Conservation (phyloP, 306 rosid genomes). For the Quercus cerris region DNA sequence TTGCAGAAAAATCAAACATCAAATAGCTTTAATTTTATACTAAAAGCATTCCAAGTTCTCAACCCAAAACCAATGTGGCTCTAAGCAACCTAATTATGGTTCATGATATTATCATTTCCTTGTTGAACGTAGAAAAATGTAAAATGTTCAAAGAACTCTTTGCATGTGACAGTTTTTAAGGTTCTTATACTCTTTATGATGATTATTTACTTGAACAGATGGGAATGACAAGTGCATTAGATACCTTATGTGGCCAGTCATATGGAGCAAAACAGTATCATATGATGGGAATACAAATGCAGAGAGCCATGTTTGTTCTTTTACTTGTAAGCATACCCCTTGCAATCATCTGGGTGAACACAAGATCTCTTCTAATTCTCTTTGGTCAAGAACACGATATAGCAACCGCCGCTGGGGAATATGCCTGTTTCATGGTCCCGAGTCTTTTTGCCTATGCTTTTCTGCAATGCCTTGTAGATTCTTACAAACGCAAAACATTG, state of each 20-base stretch:
- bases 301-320: conserved; percentile 56
- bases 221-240: conserved; percentile 75
- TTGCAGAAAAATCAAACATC: no score
- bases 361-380: conserved; percentile 37
- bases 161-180: not conserved
- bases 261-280: conserved; percentile 66
- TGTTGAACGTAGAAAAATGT: not conserved
- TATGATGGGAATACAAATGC: conserved; percentile 60
- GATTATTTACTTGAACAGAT: conserved; percentile 26
- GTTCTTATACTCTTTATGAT: not conserved
- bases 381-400: conserved; percentile 52
- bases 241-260: conserved; percentile 79
- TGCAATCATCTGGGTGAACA: conserved; percentile 45
- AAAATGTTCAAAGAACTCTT: not conserved
- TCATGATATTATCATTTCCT: not conserved
- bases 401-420: conserved; percentile 50
- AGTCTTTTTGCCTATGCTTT: conserved; percentile 53
- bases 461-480: conserved; percentile 61
- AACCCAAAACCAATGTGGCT: not conserved
- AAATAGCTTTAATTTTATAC: not conserved
- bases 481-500: conserved; percentile 64
- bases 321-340: conserved; percentile 39
- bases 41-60: not conserved
- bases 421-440: conserved; percentile 58
- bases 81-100: not conserved